These are phyloP conservation scores for Zoysia pacifica DNA, from an alignment of 176 grass and related monocot species.

Conservation along the genomic window DNA sequence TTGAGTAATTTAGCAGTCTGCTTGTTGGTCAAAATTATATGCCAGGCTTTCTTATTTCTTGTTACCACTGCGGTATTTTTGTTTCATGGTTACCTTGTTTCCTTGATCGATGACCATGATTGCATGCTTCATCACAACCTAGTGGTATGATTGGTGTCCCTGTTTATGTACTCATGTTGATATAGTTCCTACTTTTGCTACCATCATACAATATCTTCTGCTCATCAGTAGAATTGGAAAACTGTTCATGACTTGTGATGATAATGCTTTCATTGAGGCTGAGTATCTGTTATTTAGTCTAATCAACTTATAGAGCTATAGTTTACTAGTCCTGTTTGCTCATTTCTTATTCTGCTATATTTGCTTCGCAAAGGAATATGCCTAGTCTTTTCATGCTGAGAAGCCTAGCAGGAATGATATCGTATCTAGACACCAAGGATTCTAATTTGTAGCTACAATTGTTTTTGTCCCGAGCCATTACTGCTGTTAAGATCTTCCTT, in stretches of 20 bases:
- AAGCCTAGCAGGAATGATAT: neutral
- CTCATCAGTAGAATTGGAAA: neutral
- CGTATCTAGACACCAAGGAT: neutral
- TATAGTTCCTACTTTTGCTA: neutral
- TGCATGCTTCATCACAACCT: neutral
- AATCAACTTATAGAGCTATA: neutral
- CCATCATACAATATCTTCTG: neutral
- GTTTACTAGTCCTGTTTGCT: neutral
- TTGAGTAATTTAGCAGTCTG: neutral
- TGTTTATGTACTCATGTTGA: neutral
- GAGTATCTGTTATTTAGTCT: neutral
- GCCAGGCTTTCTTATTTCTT: neutral
- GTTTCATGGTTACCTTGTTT: neutral
- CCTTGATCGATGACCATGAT: neutral
- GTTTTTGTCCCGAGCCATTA: neutral
- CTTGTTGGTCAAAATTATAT: neutral
- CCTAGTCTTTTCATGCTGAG: neutral
- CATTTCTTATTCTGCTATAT: neutral
- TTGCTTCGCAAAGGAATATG: neutral
- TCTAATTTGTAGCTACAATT: neutral
- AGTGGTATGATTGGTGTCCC: neutral
- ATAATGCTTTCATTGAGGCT: neutral
- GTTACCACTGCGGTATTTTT: neutral
- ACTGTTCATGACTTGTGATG: neutral
- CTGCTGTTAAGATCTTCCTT: neutral